Conservation (phyloP, 371 early-diverging fungal genomes). For the Parasitella parasitica region DNA sequence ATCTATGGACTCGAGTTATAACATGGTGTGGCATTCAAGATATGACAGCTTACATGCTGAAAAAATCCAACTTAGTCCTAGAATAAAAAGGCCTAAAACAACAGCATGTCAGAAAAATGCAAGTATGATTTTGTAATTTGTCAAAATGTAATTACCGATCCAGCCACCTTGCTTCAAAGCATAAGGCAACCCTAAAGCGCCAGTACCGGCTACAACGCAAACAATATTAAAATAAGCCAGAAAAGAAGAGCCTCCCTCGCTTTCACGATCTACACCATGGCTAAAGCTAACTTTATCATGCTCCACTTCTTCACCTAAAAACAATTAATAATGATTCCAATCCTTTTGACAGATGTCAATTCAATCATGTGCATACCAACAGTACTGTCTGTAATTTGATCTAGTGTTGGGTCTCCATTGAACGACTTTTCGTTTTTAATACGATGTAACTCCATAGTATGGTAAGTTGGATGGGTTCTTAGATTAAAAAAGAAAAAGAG, state of each 20-base stretch:
- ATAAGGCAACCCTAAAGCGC: conserved; percentile 81
- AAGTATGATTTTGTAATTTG: background rate
- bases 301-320: background rate
- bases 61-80: conserved; percentile 40
- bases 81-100: conserved; percentile 33
- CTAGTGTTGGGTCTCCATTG: conserved; percentile 1
- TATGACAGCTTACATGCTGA: conserved; percentile 32
- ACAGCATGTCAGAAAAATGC: background rate
- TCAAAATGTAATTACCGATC: conserved; percentile 50
- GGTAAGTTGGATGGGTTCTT: background rate
- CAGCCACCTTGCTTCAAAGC: conserved; percentile 84
- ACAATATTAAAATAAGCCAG: conserved; percentile 68
- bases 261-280: conserved; percentile 36
- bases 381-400: conserved; percentile 10
- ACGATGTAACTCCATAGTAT: conserved; percentile 7
- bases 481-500: conserved; percentile 5
- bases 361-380: conserved; percentile 4
- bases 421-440: conserved; percentile 10
- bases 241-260: conserved; percentile 35
- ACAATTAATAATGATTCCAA: background rate
- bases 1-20: conserved; percentile 50
- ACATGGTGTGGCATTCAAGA: background rate
- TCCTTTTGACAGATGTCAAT: background rate
- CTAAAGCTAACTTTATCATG: conserved; percentile 20
- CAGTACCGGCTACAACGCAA: conserved; percentile 85